A percentile compares a stretch with the other conserved stretches of the same genome.
Conservation (phyloP, 2,329 filamentous ascomycete genomes). For the Cercospora sp. region DNA sequence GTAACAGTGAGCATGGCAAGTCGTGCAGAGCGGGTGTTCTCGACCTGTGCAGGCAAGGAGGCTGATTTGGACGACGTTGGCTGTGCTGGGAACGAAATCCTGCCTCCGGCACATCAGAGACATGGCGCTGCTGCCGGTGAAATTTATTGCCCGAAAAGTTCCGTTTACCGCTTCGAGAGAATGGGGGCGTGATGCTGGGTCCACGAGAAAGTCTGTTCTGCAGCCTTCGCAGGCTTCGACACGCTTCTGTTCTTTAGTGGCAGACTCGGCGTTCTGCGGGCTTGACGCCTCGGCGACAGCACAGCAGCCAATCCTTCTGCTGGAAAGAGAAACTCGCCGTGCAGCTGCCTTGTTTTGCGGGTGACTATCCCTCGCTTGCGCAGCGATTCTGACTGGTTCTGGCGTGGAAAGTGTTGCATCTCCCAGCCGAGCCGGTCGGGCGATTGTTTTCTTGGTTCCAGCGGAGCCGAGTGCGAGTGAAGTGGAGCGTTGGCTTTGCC, state of each 20-base stretch:
- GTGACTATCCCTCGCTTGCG: background rate
- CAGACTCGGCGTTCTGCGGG: background rate
- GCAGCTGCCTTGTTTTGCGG: constrained; percentile 9
- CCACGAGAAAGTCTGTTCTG: background rate
- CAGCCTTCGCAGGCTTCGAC: background rate
- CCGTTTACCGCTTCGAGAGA: background rate
- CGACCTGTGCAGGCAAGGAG: background rate
- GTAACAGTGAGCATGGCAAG: background rate
- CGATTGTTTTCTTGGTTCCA: background rate
- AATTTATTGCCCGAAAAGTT: background rate
- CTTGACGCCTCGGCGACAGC: background rate
- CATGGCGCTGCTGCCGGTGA: background rate
- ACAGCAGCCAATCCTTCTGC: background rate
- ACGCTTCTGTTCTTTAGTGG: background rate
- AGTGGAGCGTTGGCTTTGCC: constrained; percentile 4
- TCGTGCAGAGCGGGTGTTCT: background rate
- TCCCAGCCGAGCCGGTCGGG: constrained; percentile 4
- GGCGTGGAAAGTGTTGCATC: background rate
- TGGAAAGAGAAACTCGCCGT: background rate
- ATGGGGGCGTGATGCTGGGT: background rate
- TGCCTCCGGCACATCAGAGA: background rate
- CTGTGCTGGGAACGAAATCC: background rate
- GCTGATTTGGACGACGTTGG: background rate
- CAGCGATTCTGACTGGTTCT: background rate
- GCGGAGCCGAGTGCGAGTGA: constrained; percentile 4